phyloP scores from a whole-genome alignment of 1,139 yeast genomes.

The Pichia kudriavzevii region DNA sequence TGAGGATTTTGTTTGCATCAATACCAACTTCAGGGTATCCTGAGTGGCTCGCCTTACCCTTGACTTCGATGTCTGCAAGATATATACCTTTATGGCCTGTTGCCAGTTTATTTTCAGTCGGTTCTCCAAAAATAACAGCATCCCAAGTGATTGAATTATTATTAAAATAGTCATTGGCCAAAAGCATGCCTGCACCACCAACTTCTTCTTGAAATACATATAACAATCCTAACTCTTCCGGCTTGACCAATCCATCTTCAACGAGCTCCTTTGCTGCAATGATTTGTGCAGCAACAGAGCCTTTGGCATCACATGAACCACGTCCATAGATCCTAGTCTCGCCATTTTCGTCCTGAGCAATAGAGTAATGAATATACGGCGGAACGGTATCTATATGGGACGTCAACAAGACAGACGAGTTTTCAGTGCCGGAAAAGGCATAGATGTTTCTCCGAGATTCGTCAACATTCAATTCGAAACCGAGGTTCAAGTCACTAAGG shows the following conservation, averaged over 20 bases:
- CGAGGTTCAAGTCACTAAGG: conserved; percentile 13
- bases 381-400: conserved; percentile 72
- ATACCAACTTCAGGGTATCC: conserved; percentile 67
- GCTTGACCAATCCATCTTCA: conserved; percentile 32
- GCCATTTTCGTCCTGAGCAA: conserved; percentile 23
- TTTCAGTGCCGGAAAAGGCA: conserved; percentile 46
- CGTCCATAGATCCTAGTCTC: conserved; percentile 52
- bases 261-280: conserved; percentile 43
- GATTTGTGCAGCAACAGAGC: conserved; percentile 57
- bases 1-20: conserved; percentile 51
- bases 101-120: conserved; percentile 62
- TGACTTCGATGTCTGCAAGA: conserved; percentile 35
- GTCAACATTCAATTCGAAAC: conserved; percentile 35
- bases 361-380: conserved; percentile 48
- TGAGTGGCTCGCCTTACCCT: conserved; percentile 58
- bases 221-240: conserved; percentile 52
- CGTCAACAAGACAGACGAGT: conserved; percentile 47
- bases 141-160: conserved; percentile 43
- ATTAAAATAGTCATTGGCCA: conserved; percentile 28
- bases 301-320: conserved; percentile 65
- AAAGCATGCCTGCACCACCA: conserved; percentile 54
- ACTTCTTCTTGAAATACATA: conserved; percentile 67
- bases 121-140: conserved; percentile 64
- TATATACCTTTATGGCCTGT: conserved; percentile 62
- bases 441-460: conserved; percentile 44